Evolutionary conservation across 2,329 filamentous ascomycete species (phyloP), one percentile per base, ranked within the genome.

Genomic region (Penicillium sp.): DNA sequence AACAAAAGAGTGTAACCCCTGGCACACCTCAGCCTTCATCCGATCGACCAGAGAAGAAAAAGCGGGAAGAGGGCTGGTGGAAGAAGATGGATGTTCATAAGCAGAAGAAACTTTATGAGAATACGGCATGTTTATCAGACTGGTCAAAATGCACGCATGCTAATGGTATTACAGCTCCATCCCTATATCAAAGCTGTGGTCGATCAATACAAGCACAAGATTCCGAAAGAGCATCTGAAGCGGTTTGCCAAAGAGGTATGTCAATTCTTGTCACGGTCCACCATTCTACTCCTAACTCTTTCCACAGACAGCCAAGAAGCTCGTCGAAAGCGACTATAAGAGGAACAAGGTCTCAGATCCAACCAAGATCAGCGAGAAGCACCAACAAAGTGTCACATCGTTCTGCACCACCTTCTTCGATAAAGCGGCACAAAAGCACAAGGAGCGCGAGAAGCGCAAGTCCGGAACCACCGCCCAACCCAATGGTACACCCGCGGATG

Each of bases 61-160:
- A 74, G 58, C 67, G 68, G 9, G 71, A 76, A 22, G 80, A 81
- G 44, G 81, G 81, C 48, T 81, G 80, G 65, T 82, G 79, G 68
- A 81, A 76, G 73, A 81, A 64, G 50, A 59, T 64, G 24, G 49
- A 64, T 4, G 13, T 65, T 29, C 93, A 97, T 63, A 97, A 97
- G 76, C 91, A 95, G 76, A 96, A 92, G 84, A 96, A 91, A 78
- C 82, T 96, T 2, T 98, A 97, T 68, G 93, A 97, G 74, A 93
- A 93, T 70, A 96, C 92, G 51, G 91, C 96, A 82, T 74, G 90
- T 79, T 14, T 27, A 22, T 7, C 9, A 11, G 3, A 33, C 22
- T 5, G 46, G 21, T 33, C 11, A 7, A 21, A 35, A 31, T 22
- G 3, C 19, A 21, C 10, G 19, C 29, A 49, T 44, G 24, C 19